Evolutionary conservation across 1,284 basidiomycete genomes (phyloP), one percentile per base, ranked within the genome.

Genomic region (Cutaneotrichosporon arboriforme): DNA sequence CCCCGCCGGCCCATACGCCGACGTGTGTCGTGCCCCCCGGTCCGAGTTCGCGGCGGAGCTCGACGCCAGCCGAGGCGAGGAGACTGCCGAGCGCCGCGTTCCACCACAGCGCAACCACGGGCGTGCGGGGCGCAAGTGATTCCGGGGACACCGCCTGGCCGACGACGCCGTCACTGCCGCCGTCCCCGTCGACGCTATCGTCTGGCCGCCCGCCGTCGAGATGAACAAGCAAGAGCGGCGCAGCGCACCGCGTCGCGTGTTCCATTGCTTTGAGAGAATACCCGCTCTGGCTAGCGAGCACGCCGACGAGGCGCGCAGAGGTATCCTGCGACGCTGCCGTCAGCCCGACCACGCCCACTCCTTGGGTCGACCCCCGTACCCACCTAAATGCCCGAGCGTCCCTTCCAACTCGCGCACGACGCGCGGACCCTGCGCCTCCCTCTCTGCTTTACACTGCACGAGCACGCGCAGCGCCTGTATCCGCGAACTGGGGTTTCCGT

Each of bases 381-480:
- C 39, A 62, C 58, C 55, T n/a, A 57, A 57, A 53, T 63, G 55
- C 10, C 59, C 79, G 55, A 87, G 73, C 15, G 90, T 88, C 15
- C 90, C 90, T 69, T 94, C 90, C 73, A 94, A 79, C 72, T 96
- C 90, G 38, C 91, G 82, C 1, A 94, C 81, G 60, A 85, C 84
- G 7, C 83, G 82, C 1, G 90, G 89, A 0, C 87, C 82, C 34
- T 85, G 73, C 66, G 85, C 85, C 70, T 83, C 85, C 72, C 83
- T 84, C 65, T 90, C 87, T 0, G 89, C 89, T 76, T 96, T 96
- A 78, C 91, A 96, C 66, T 94, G 90, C 0, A 80, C 89, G 15
- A 93, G 65, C n/a, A 94, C 80, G 34, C 90, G 84, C 1, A 90
- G 62, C 0, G 86, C 78, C 31, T 68, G 17, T 21, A 50, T 44